phyloP scores from a whole-genome alignment of 108 stramenopile species.

The Schizochytrium sp. region DNA sequence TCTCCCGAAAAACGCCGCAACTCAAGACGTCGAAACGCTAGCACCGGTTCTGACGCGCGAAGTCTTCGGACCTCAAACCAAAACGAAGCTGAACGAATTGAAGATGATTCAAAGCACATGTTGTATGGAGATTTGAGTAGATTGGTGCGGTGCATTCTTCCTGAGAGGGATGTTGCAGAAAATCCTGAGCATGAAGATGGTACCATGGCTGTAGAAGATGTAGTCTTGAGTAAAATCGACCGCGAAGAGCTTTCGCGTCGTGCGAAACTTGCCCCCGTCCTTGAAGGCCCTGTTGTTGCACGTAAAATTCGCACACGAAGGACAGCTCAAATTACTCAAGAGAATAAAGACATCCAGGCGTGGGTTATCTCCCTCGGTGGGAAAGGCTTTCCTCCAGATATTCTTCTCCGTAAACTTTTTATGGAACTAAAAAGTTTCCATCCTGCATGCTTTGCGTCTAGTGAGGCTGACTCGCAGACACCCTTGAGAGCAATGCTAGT shows the following conservation, averaged over 20 bases:
- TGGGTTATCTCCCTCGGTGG: background rate
- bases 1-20: too few species aligned
- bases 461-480: background rate
- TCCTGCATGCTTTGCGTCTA: background rate
- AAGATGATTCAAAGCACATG: background rate
- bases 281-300: background rate
- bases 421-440: background rate
- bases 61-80: background rate
- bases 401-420: background rate
- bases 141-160: background rate
- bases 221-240: background rate
- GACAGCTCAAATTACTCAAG: background rate
- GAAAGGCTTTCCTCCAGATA: background rate
- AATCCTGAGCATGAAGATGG: background rate
- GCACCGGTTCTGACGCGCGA: background rate
- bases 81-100: background rate
- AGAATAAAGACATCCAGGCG: background rate
- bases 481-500: background rate
- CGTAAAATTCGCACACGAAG: background rate
- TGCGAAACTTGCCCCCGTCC: background rate
- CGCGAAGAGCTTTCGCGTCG: background rate
- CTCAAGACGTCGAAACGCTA: background rate
- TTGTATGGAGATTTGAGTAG: background rate
- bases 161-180: background rate
- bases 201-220: background rate